These are phyloP conservation scores for Clitoria ternatea DNA, from an alignment of 306 rosid genomes.

Conservation along the genomic window DNA sequence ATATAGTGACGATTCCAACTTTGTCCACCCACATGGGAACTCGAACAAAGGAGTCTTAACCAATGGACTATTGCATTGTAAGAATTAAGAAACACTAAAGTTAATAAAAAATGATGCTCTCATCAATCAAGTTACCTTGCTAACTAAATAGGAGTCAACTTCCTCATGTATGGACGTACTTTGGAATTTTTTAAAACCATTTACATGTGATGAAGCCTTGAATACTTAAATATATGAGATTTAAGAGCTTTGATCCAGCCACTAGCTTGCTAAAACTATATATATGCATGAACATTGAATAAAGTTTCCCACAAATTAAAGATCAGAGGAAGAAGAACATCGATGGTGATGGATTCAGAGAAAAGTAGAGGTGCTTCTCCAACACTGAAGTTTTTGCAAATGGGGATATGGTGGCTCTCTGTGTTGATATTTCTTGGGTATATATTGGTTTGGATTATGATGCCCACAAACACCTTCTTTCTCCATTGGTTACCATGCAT, in stretches of 20 bases:
- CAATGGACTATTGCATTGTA: too few relatives aligned
- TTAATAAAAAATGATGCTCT: too few relatives aligned
- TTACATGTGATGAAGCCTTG: background rate
- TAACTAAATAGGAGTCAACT: too few relatives aligned
- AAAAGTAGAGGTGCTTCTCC: background rate
- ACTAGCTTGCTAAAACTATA: background rate
- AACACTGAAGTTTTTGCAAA: conserved; percentile 23
- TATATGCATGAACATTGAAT: background rate
- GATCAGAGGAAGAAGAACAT: background rate
- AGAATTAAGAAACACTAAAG: too few relatives aligned
- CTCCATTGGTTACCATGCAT: conserved; percentile 38
- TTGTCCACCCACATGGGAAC: too few relatives aligned
- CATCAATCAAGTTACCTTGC: too few relatives aligned
- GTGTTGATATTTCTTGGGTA: conserved; percentile 42
- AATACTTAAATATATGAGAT: too few relatives aligned
- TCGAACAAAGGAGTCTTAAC: too few relatives aligned
- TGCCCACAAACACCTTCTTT: conserved; percentile 47
- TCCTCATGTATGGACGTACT: too few relatives aligned
- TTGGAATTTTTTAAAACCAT: too few relatives aligned
- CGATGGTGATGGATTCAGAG: conserved; percentile 18
- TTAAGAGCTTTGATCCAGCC: background rate
- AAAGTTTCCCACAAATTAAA: background rate
- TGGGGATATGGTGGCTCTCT: conserved; percentile 29
- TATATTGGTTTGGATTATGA: conserved; percentile 41
- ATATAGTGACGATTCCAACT: too few relatives aligned